A percentile compares a stretch with the other conserved stretches of the same genome.
Conservation (phyloP, 1,139 yeast genomes). For the Barnettozyma hawaiiensis region DNA sequence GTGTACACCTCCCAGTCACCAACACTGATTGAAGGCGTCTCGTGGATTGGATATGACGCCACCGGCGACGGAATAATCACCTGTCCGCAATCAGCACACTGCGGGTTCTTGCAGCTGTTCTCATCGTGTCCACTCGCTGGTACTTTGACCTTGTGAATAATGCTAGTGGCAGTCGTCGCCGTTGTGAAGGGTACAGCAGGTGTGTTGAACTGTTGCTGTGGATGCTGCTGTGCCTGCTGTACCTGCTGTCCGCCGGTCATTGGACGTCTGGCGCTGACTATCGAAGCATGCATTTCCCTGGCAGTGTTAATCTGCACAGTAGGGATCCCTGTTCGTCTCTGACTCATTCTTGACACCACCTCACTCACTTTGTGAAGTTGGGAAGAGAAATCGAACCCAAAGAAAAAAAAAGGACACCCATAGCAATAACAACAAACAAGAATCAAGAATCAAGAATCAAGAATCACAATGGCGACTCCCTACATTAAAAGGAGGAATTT, state of each 20-base stretch:
- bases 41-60: constrained; percentile 55
- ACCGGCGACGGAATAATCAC: constrained; percentile 72
- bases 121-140: constrained; percentile 24
- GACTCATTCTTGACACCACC: not conserved
- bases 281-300: constrained; percentile 49
- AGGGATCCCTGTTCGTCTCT: constrained; percentile 35
- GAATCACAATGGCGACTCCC: not conserved
- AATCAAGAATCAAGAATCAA: not conserved
- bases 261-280: constrained; percentile 27
- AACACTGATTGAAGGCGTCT: constrained; percentile 59
- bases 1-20: constrained; percentile 76
- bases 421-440: not conserved
- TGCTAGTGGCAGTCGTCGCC: constrained; percentile 34
- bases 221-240: too few species aligned
- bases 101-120: constrained; percentile 34
- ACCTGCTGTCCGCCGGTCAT: not conserved
- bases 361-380: not conserved
- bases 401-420: not conserved
- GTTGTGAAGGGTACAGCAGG: constrained; percentile 3
- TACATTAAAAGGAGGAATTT: constrained; percentile 13
- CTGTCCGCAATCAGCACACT: constrained; percentile 58
- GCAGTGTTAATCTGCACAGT: constrained; percentile 59
- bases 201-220: constrained; percentile 1
- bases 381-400: not conserved
- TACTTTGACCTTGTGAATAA: constrained; percentile 10